These are phyloP conservation scores for Salmacisia buchloeana DNA, from an alignment of 1,284 basidiomycete species.

Conservation along the genomic window DNA sequence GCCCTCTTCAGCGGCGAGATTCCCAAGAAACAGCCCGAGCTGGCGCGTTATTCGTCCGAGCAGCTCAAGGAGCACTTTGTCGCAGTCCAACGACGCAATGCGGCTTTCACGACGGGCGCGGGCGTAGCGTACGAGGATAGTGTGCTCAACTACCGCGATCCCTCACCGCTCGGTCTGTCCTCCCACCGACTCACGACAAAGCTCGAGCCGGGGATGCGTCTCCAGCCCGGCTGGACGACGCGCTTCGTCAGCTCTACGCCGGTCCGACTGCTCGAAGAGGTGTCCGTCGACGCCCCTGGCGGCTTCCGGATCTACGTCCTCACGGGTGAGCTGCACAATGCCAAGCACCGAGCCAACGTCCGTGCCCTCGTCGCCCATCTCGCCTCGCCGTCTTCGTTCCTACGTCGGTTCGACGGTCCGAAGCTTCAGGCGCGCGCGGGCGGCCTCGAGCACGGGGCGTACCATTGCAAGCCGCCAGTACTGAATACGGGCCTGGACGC, in stretches of 20 bases:
- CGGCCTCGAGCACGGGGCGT: slow-evolving; percentile 12
- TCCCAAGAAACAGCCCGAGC: slow-evolving; percentile 38
- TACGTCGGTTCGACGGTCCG: slow-evolving; percentile 32
- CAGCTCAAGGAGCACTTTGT: slow-evolving; percentile 41
- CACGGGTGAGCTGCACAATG: slow-evolving; percentile 56
- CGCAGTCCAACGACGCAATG: slow-evolving; percentile 40
- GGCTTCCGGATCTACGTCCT: slow-evolving; percentile 72
- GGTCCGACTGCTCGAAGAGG: slow-evolving; percentile 64
- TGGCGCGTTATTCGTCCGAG: slow-evolving; percentile 30
- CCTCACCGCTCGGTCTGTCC: slow-evolving; percentile 27
- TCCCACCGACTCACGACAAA: slow-evolving; percentile 19
- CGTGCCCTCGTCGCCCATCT: slow-evolving; percentile 26
- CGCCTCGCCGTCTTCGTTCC: slow-evolving; percentile 29
- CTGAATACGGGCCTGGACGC: slow-evolving; percentile 36
- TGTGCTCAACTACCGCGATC: slow-evolving; percentile 39
- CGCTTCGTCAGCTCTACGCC: slow-evolving; percentile 63
- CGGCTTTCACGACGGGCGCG: slow-evolving; percentile 44
- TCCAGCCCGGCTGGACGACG: slow-evolving; percentile 56
- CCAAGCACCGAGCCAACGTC: slow-evolving; percentile 22
- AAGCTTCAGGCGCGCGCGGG: slow-evolving; percentile 21
- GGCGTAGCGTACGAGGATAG: slow-evolving; percentile 40
- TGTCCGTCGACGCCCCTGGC: slow-evolving; percentile 59
- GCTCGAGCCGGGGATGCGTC: slow-evolving; percentile 32
- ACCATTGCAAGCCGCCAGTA: slow-evolving; percentile 20
- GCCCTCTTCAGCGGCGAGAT: slow-evolving; percentile 50